phyloP scores from a whole-genome alignment of 352 stramenopile species.

The Nothophytophthora sp. region DNA sequence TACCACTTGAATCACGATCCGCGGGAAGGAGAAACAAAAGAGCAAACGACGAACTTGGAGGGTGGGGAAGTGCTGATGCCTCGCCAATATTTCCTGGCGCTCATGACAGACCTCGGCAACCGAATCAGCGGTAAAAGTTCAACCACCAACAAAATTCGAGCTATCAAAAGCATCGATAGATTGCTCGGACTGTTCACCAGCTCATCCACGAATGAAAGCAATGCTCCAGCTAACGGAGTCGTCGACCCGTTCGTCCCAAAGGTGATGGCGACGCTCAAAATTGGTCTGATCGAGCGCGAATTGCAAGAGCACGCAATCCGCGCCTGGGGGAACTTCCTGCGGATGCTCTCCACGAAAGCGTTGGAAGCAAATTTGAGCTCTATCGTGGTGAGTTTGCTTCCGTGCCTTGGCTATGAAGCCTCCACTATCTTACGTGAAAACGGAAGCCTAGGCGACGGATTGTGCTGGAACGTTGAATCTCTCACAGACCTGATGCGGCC shows the following conservation, averaged over 20 bases:
- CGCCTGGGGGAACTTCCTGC: slow-evolving; percentile 80
- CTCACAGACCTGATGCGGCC: slow-evolving; percentile 19
- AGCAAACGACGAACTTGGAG: slow-evolving; percentile 19
- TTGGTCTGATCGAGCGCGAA: slow-evolving; percentile 55
- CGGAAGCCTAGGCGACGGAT: slow-evolving; percentile 14
- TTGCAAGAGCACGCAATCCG: slow-evolving; percentile 65
- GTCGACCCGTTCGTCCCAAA: slow-evolving; percentile 88
- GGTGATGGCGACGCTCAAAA: slow-evolving; percentile 89
- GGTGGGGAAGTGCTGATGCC: slow-evolving; percentile 54
- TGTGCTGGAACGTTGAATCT: slow-evolving; percentile 49
- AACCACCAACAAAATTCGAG: slow-evolving; percentile 46
- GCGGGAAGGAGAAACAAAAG: slow-evolving; percentile 14
- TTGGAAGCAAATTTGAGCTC: slow-evolving; percentile 85
- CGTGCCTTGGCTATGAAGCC: slow-evolving; percentile 60
- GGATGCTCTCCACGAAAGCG: slow-evolving; percentile 77
- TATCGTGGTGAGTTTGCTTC: slow-evolving; percentile 86
- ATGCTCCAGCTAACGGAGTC: slow-evolving; percentile 35
- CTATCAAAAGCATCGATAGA: slow-evolving; percentile 73
- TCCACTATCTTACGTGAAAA: slow-evolving; percentile 40
- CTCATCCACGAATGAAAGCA: slow-evolving; percentile 22
- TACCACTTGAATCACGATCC: slow-evolving; percentile 41
- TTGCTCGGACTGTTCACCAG: slow-evolving; percentile 67
- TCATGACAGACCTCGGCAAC: slow-evolving; percentile 83
- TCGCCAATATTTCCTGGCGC: slow-evolving; percentile 73
- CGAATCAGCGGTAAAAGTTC: slow-evolving; percentile 51